Evolutionary conservation across 139 green algal species (phyloP).

Genomic region (Trebouxia sp.): DNA sequence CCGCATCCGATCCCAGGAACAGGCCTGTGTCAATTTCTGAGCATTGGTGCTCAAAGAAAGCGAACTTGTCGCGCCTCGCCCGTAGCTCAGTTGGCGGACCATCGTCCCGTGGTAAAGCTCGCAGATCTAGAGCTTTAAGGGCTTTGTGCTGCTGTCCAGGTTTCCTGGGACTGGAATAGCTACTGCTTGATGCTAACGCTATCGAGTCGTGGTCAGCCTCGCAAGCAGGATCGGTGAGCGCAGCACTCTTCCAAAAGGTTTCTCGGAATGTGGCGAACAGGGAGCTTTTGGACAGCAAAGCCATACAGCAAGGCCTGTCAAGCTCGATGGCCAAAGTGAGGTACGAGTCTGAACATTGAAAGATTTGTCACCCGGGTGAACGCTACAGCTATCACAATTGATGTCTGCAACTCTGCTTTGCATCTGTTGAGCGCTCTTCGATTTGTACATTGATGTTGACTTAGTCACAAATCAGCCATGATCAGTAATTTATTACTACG

Average conservation of each 20-base stretch:
- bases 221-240: not conserved
- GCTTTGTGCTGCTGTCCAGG: not conserved
- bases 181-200: not conserved
- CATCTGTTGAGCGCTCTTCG: too few relatives aligned
- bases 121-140: slow-evolving; percentile 52
- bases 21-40: slow-evolving; percentile 74
- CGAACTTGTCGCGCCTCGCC: slow-evolving; percentile 70
- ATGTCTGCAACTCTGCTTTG: too few relatives aligned
- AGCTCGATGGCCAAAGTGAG: too few relatives aligned
- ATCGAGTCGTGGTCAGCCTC: not conserved
- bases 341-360: too few relatives aligned
- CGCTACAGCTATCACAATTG: too few relatives aligned
- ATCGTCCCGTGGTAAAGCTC: slow-evolving; percentile 54
- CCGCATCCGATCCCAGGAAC: slow-evolving; percentile 82
- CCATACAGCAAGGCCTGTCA: too few relatives aligned
- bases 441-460: too few relatives aligned
- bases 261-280: not conserved
- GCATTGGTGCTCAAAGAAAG: slow-evolving; percentile 75
- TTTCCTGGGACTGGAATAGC: not conserved
- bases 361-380: too few relatives aligned
- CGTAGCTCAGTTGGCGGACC: slow-evolving; percentile 49
- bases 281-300: not conserved
- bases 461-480: too few relatives aligned
- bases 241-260: slow-evolving; percentile 15
- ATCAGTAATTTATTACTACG: too few relatives aligned